Percentiles rank a stretch among this genome's conserved stretches.
phyloP scores from a whole-genome alignment of 75 land plant species.

The Picea sitchensis region DNA sequence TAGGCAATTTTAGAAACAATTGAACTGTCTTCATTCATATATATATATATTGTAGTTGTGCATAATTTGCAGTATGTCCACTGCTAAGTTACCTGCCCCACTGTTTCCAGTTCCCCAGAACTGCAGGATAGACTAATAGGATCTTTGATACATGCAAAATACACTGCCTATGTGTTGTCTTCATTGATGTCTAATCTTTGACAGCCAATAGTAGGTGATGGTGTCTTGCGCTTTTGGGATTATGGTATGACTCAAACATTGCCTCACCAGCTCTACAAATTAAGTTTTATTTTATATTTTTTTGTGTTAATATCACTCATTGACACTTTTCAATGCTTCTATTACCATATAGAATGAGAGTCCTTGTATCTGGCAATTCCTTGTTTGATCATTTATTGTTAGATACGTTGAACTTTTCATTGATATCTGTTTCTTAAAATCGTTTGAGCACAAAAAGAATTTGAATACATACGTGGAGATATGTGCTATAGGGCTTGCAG shows the following conservation, averaged over 20 bases:
- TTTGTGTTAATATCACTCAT: too few relatives aligned
- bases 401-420: too few relatives aligned
- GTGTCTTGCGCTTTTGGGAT: slow-evolving; percentile 3
- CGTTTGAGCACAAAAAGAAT: neutral
- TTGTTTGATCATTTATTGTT: too few relatives aligned
- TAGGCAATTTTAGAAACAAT: neutral
- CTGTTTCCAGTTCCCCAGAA: neutral
- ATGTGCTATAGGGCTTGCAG: neutral
- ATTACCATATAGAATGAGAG: too few relatives aligned
- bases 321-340: too few relatives aligned
- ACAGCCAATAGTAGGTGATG: slow-evolving; percentile 1
- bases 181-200: slow-evolving; percentile 2
- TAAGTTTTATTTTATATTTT: too few relatives aligned
- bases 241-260: slow-evolving; percentile 8
- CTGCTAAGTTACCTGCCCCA: neutral
- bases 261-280: neutral
- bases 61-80: neutral
- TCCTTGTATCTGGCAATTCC: too few relatives aligned
- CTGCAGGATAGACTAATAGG: neutral
- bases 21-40: neutral
- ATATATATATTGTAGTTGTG: neutral
- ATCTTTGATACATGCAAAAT: neutral
- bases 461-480: neutral
- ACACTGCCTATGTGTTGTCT: neutral
- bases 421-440: neutral